Evolutionary conservation across 352 stramenopile genomes (phyloP).

Genomic region (Phytophthora sojae): DNA sequence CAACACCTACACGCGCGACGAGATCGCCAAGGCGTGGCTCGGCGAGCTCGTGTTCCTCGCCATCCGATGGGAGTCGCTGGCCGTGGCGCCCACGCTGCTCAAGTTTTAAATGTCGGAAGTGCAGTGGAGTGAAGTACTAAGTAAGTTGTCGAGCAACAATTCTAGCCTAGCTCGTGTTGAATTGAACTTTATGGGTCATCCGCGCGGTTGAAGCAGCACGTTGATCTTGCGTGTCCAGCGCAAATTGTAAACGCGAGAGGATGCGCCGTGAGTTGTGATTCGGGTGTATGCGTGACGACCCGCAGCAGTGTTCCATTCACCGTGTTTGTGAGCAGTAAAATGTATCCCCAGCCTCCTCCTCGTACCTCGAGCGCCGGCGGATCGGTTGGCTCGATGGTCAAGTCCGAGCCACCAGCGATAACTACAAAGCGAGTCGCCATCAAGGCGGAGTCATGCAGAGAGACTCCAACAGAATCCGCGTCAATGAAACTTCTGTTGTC

Average conservation of each 20-base stretch:
- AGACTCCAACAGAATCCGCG: no score
- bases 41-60: slow-evolving; percentile 68
- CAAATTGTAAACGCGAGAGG: slow-evolving; percentile 11
- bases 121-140: slow-evolving; percentile 16
- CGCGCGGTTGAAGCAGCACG: not conserved
- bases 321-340: not conserved
- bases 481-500: slow-evolving; percentile 11
- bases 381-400: not conserved
- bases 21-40: slow-evolving; percentile 56
- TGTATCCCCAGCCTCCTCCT: no score
- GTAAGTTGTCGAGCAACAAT: slow-evolving; percentile 7
- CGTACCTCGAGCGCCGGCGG: not conserved
- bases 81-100: slow-evolving; percentile 53
- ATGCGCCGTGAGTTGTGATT: slow-evolving; percentile 3
- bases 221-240: slow-evolving; percentile 26
- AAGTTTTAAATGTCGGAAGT: slow-evolving; percentile 35
- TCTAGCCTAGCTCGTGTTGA: slow-evolving; percentile 7
- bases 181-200: slow-evolving; percentile 19
- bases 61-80: slow-evolving; percentile 61
- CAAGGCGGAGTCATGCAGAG: slow-evolving; percentile 2
- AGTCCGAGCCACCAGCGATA: not conserved
- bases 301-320: slow-evolving; percentile 14
- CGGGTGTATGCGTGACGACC: slow-evolving; percentile 2
- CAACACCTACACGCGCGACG: slow-evolving; percentile 61
- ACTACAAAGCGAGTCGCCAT: not conserved